Evolutionary conservation across 257 asterid species (phyloP).

Genomic region (Scutellaria barbata): DNA sequence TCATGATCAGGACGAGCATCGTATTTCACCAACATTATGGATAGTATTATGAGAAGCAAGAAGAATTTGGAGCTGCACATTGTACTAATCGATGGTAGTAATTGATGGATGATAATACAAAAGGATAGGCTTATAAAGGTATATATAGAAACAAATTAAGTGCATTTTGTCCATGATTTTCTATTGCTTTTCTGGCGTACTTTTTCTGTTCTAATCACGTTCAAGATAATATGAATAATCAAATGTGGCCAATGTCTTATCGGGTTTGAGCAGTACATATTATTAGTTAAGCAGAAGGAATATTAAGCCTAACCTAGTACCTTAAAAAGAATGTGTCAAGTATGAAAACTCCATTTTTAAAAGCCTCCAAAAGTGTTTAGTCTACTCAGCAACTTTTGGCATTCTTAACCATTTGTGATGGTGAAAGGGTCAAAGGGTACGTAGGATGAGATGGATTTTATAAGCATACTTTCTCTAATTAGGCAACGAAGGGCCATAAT

Average conservation of each 20-base stretch:
- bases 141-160: slow-evolving; percentile 35
- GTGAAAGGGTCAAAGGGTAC: slow-evolving; percentile 41
- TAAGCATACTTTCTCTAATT: background rate
- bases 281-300: slow-evolving; percentile 29
- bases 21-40: slow-evolving; percentile 19
- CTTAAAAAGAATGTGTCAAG: background rate
- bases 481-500: slow-evolving; percentile 39
- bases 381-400: slow-evolving; percentile 48
- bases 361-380: slow-evolving; percentile 35
- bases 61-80: slow-evolving; percentile 40
- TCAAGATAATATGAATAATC: background rate
- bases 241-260: slow-evolving; percentile 34
- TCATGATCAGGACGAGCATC: slow-evolving; percentile 33
- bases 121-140: slow-evolving; percentile 19
- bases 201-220: background rate
- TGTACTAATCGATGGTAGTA: background rate
- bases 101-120: background rate
- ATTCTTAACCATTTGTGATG: slow-evolving; percentile 29
- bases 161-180: background rate
- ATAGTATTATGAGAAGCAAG: slow-evolving; percentile 40
- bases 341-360: background rate
- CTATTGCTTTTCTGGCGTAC: too few species aligned
- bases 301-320: slow-evolving; percentile 34
- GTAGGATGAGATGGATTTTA: background rate
- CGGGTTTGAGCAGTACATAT: slow-evolving; percentile 33